Conservation (phyloP, 306 rosid genomes). For the Glycine latifolia region DNA sequence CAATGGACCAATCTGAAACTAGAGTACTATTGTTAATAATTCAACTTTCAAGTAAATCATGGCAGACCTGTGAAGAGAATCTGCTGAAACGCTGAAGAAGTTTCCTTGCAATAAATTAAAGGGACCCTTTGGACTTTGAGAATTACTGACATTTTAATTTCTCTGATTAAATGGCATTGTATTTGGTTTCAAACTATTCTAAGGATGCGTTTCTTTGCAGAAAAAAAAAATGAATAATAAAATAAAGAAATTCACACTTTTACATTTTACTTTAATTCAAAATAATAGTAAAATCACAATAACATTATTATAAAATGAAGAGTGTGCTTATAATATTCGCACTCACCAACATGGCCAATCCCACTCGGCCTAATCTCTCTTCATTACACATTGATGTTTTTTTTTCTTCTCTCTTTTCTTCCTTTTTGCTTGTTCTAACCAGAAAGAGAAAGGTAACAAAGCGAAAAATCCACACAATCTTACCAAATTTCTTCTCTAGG, state of each 20-base stretch:
- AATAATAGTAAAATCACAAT: slow-evolving; percentile 1
- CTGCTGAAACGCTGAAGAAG: slow-evolving; percentile 1
- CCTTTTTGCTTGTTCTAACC: neutral
- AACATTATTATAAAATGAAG: slow-evolving; percentile 15
- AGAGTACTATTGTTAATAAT: neutral
- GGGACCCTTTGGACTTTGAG: neutral
- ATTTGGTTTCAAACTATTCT: neutral
- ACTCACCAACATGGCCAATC: slow-evolving; percentile 5
- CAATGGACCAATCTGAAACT: neutral
- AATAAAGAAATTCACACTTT: too few relatives aligned
- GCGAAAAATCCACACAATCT: slow-evolving; percentile 16
- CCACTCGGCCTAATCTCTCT: neutral
- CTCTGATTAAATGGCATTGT: neutral
- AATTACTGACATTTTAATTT: neutral
- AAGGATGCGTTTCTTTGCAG: too few relatives aligned
- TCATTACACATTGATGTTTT: neutral
- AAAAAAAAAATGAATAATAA: too few relatives aligned
- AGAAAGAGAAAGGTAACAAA: slow-evolving; percentile 24
- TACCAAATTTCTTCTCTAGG: slow-evolving; percentile 34
- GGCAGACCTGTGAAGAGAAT: neutral
- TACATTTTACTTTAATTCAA: too few relatives aligned
- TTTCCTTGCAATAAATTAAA: slow-evolving; percentile 4
- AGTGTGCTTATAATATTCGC: slow-evolving; percentile 31
- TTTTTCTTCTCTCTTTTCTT: neutral
- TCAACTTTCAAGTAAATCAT: neutral